phyloP scores from a whole-genome alignment of 2,329 filamentous ascomycete species.

The Hymenoscyphus infarciens region DNA sequence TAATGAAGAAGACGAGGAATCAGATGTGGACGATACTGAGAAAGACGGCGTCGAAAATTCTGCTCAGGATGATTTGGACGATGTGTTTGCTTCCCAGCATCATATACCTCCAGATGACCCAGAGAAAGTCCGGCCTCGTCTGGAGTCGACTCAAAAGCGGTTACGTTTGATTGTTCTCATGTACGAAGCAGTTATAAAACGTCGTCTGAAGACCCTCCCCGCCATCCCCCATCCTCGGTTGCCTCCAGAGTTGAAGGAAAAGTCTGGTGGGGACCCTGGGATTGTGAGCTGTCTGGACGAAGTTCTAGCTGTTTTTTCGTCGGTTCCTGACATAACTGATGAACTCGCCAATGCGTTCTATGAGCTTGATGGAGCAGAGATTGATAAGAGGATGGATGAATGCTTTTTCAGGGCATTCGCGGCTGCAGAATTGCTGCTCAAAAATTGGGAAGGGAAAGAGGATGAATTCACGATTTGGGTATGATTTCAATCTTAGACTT shows the following conservation, averaged over 20 bases:
- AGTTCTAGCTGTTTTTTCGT: slow-evolving; percentile 52
- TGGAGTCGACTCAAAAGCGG: slow-evolving; percentile 61
- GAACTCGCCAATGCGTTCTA: slow-evolving; percentile 72
- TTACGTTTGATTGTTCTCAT: slow-evolving; percentile 65
- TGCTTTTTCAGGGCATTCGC: slow-evolving; percentile 58
- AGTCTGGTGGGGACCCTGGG: slow-evolving; percentile 17
- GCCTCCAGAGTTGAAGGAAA: slow-evolving; percentile 28
- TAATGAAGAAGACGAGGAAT: slow-evolving; percentile 53
- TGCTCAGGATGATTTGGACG: slow-evolving; percentile 60
- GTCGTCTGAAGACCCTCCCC: slow-evolving; percentile 60
- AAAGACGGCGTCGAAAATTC: slow-evolving; percentile 37
- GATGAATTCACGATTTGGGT: slow-evolving; percentile 80
- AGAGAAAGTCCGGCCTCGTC: slow-evolving; percentile 58
- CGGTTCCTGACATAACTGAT: slow-evolving; percentile 64
- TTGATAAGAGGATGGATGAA: slow-evolving; percentile 55
- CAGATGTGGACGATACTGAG: slow-evolving; percentile 46
- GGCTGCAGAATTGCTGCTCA: slow-evolving; percentile 52
- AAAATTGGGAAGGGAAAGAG: slow-evolving; percentile 59
- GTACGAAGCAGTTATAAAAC: slow-evolving; percentile 66
- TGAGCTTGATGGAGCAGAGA: slow-evolving; percentile 56
- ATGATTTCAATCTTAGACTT: slow-evolving; percentile 7
- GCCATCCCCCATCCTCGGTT: slow-evolving; percentile 40
- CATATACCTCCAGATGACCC: slow-evolving; percentile 63
- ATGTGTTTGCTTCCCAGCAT: slow-evolving; percentile 60
- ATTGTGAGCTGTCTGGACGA: slow-evolving; percentile 48